phyloP scores from a whole-genome alignment of 352 stramenopile species.

The Globisporangium viniferum region DNA sequence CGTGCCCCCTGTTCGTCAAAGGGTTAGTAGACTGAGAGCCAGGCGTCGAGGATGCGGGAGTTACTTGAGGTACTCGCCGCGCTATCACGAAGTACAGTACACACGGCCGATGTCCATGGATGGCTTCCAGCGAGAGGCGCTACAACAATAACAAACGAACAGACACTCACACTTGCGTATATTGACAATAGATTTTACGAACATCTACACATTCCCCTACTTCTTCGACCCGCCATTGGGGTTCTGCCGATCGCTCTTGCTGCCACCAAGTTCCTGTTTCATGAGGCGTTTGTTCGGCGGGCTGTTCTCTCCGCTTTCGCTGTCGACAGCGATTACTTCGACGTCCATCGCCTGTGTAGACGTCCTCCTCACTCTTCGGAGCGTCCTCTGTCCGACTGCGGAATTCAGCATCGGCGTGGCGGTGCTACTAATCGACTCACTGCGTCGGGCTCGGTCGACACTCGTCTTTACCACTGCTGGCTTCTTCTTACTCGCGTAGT shows the following conservation, averaged over 20 bases:
- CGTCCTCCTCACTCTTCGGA: neutral
- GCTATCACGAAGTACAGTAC: no score
- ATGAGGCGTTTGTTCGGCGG: neutral
- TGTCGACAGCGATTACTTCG: slow-evolving; percentile 2
- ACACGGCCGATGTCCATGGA: no score
- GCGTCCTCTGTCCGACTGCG: neutral
- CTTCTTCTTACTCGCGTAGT: slow-evolving; percentile 41
- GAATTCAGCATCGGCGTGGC: neutral
- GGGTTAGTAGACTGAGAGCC: neutral
- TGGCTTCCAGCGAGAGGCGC: no score
- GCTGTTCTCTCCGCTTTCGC: neutral
- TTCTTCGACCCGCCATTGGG: neutral
- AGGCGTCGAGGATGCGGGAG: no score
- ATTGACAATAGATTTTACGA: no score
- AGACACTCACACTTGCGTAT: no score
- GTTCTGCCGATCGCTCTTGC: neutral
- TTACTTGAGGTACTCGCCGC: no score
- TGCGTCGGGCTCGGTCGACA: neutral
- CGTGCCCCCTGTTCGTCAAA: no score
- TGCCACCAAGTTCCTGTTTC: neutral
- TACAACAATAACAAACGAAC: no score
- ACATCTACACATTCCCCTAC: neutral
- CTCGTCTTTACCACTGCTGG: neutral
- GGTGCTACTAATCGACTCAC: neutral
- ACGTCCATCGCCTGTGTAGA: neutral